Evolutionary conservation across 164 flowering plant genomes (phyloP), one percentile per base, ranked within the genome.

Genomic region (Echeveria elegans): DNA sequence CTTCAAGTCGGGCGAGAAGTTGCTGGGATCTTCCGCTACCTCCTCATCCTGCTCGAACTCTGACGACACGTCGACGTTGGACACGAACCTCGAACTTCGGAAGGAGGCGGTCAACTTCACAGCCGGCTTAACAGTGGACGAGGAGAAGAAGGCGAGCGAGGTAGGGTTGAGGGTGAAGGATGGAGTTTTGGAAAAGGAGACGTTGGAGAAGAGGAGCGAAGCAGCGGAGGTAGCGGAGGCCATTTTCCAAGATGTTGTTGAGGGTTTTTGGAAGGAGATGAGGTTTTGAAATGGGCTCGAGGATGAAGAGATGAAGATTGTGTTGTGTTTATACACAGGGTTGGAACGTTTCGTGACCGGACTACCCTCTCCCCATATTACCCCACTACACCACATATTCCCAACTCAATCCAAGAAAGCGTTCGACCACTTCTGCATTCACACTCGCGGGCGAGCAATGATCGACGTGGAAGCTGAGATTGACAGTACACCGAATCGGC

Each of bases 1-100:
- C 60, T 85, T 88, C 64, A 84, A 79, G 65, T 86, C 88, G 5
- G 81, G 78, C 3, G 88, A 71, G 81, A 81, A 85, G 41, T 37
- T 64, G 30, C 66, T n/a, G n/a, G n/a, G 56, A 12, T 69, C 72
- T 4, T 65, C 72, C 41, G 21, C 77, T 14, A 72, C 74, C 18
- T 75, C 86, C 43, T 82, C 86, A 41, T 30, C 47, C 66, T 63
- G 66, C 45, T 63, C 66, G 18, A 34, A 63, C 28, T 63, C 66
- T 6, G 66, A 63, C 9, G 66, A 34, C 26, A 63, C 66, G 26
- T 45, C 45, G 2, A 63, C 66, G 34, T 36, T 63, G 7, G 29
- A 12, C 30, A 63, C 66, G 18, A 63, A 36, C 45, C 41, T 41
- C 29, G 66, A 63, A 5, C 19, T 28, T 5, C 61, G 61, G 31